Percentiles rank a stretch among this genome's conserved stretches.
Evolutionary conservation across 106 monocot species (phyloP).

Genomic region (Amphibolis antarctica): DNA sequence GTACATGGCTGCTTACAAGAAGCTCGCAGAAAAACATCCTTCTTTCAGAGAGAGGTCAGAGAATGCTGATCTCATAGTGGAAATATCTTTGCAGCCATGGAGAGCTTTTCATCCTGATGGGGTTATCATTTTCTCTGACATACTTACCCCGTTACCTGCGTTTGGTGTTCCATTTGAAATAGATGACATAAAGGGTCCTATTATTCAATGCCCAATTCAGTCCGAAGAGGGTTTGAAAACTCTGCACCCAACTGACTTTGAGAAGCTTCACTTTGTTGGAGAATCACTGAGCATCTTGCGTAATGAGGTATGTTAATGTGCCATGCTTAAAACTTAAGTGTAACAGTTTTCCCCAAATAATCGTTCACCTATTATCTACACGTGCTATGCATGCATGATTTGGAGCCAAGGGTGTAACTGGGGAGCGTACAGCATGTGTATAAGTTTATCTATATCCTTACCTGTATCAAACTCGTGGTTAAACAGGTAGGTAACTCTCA

Average conservation of each 20-base stretch:
- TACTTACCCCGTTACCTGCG: slow-evolving; percentile 89
- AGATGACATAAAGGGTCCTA: slow-evolving; percentile 74
- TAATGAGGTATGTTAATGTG: slow-evolving; percentile 40
- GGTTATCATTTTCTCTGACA: slow-evolving; percentile 92
- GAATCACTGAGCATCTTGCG: slow-evolving; percentile 72
- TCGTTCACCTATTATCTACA: no score
- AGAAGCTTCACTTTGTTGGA: slow-evolving; percentile 83
- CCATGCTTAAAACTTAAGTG: background rate
- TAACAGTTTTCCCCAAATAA: no score
- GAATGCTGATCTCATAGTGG: slow-evolving; percentile 83
- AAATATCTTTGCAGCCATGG: slow-evolving; percentile 98
- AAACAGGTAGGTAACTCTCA: no score
- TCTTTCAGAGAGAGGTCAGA: slow-evolving; percentile 93
- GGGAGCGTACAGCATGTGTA: no score
- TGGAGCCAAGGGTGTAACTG: no score
- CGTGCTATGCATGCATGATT: no score
- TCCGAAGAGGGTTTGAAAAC: slow-evolving; percentile 47
- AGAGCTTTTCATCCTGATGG: slow-evolving; percentile 82
- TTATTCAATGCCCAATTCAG: slow-evolving; percentile 57
- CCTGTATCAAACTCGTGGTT: no score
- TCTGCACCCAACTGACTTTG: slow-evolving; percentile 67
- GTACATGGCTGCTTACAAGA: slow-evolving; percentile 82
- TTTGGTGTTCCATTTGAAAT: slow-evolving; percentile 93
- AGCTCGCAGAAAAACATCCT: slow-evolving; percentile 67
- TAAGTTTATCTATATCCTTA: no score